Evolutionary conservation across 768 basidiomycete genomes (phyloP), one percentile per base, ranked within the genome.

Genomic region (Hypsizygus marmoreus): DNA sequence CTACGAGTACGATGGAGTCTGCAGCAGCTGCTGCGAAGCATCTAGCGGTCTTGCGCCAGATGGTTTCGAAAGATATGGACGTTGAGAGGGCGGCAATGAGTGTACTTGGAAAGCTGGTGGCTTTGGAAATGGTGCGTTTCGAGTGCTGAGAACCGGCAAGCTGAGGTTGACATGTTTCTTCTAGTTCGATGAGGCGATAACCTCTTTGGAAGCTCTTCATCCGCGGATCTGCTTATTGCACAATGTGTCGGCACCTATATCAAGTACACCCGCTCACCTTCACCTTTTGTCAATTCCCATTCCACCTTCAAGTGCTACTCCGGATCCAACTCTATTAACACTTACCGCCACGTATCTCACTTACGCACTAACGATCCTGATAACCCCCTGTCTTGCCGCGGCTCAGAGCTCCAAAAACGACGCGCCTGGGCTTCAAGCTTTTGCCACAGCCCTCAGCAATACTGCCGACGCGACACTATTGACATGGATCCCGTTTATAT

Each of bases 81-180:
- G 74, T 90, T 4, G 91, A 92, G 64, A 74, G 84, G 28, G 88
- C 86, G 2, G 89, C 85, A 1, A 74, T 75, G 39, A 83, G 82
- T 47, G 65, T 91, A 4, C 58, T 82, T 5, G 84, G 79, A 6
- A 90, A 89, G 61, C 63, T 91, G 2, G 70, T 89, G 19, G 55
- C 74, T 17, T 59, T 91, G 38, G 86, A 88, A 53, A 69, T 89
- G 80, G 90, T 91, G 57, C 41, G 88, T 74, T 19, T 28, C 36
- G 23, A 16, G 20, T 24, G 16, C 19, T 12, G 26, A 5, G n/a
- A 16, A 14, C 16, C 3, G 11, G 44, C 26, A 14, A 31, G 24
- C 16, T 14, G 38, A 9, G 23, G 28, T 24, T 53, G 16, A 44
- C 20, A 12, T 36, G 20, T 28, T 13, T 9, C 22, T 31, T 26